Conservation (phyloP, 106 monocot species). For the Phalaenopsis aphrodite region DNA sequence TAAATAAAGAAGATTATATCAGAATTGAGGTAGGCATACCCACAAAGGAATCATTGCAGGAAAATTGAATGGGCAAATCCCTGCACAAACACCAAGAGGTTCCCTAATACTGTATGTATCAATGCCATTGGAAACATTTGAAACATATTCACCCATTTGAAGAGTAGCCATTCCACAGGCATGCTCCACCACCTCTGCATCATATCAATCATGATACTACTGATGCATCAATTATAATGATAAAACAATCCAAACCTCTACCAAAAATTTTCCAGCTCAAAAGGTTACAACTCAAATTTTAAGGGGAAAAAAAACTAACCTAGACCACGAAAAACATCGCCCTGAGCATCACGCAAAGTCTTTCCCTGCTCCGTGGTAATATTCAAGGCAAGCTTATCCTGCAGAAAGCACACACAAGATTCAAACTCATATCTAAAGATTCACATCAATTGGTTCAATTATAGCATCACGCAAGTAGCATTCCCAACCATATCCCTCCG, state of each 20-base stretch:
- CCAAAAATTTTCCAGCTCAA: not conserved
- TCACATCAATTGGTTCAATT: not conserved
- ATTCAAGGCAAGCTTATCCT: constrained; percentile 92
- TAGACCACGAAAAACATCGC: constrained; percentile 96
- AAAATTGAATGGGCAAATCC: constrained; percentile 98
- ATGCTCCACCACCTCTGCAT: constrained; percentile 98
- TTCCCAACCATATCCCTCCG: constrained; percentile 80
- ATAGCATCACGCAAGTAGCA: not conserved
- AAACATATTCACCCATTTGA: constrained; percentile 92
- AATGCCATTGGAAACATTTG: constrained; percentile 82
- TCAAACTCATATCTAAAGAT: not conserved
- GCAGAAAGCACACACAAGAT: constrained; percentile 7
- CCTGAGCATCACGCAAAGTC: constrained; percentile 83
- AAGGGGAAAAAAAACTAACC: constrained; percentile 29
- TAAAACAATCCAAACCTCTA: not conserved
- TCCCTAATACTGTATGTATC: constrained; percentile 93
- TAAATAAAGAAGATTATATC: not conserved
- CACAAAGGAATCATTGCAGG: constrained; percentile 99
- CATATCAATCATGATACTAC: not conserved
- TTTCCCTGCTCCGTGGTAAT: constrained; percentile 97
- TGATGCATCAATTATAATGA: not conserved
- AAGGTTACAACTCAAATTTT: not conserved
- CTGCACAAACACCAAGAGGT: constrained; percentile 97
- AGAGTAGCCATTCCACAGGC: constrained; percentile 95
- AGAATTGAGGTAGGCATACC: constrained; percentile 44